phyloP scores from a whole-genome alignment of 2,329 filamentous ascomycete genomes.

The Fusarium coicis region DNA sequence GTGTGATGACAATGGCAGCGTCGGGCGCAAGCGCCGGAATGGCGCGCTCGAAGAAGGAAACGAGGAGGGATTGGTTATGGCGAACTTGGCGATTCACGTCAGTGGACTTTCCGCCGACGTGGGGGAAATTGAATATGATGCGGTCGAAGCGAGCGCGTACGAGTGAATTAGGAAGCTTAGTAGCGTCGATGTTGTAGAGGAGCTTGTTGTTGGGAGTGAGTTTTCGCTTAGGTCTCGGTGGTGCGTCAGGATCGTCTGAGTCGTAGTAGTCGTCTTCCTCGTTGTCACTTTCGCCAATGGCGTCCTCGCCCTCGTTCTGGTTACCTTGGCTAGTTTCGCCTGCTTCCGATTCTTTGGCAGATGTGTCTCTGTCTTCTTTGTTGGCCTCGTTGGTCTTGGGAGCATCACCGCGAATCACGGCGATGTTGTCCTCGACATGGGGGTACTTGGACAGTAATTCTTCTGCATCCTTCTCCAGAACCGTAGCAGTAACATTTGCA shows the following conservation, averaged over 20 bases:
- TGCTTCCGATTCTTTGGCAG: background rate
- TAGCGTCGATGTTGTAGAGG: slow-evolving; percentile 74
- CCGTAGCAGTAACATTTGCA: slow-evolving; percentile 74
- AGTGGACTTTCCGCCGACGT: slow-evolving; percentile 90
- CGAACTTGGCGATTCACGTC: slow-evolving; percentile 96
- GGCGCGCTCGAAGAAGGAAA: slow-evolving; percentile 72
- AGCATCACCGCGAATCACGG: slow-evolving; percentile 54
- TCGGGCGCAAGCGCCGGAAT: slow-evolving; percentile 54
- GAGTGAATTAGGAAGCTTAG: slow-evolving; percentile 64
- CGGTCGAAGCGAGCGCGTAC: slow-evolving; percentile 69
- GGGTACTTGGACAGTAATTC: slow-evolving; percentile 80
- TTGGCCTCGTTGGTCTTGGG: slow-evolving; percentile 29
- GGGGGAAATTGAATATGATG: slow-evolving; percentile 96
- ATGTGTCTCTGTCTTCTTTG: background rate
- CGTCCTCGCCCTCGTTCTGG: slow-evolving; percentile 22
- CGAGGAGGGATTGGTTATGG: slow-evolving; percentile 84
- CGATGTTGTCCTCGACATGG: slow-evolving; percentile 69
- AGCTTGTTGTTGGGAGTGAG: slow-evolving; percentile 52
- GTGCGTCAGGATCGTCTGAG: slow-evolving; percentile 34
- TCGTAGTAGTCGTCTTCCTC: slow-evolving; percentile 32
- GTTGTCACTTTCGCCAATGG: slow-evolving; percentile 30
- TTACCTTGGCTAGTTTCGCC: slow-evolving; percentile 3
- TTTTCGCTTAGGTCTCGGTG: slow-evolving; percentile 25
- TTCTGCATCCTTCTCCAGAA: slow-evolving; percentile 67
- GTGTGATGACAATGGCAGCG: slow-evolving; percentile 79